Conservation (phyloP, 2,329 filamentous ascomycete genomes). For the Raffaelea deltoideospora region DNA sequence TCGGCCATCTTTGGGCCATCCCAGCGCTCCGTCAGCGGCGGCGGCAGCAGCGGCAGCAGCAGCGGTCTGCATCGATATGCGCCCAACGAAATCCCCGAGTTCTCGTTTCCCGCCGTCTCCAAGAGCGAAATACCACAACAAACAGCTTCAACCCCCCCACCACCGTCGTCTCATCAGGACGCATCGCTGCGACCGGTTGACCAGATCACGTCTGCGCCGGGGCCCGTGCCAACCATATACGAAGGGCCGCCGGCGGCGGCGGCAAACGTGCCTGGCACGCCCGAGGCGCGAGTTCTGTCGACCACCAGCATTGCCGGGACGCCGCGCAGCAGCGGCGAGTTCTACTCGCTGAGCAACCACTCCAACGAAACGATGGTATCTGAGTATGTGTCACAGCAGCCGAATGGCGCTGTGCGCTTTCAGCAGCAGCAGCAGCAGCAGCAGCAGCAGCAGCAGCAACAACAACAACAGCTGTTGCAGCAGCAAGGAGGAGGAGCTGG, state of each 20-base stretch:
- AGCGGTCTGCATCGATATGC: no score
- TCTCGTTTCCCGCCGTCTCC: constrained; percentile 40
- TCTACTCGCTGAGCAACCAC: constrained; percentile 89
- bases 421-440: constrained; percentile 18
- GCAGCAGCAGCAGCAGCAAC: constrained; percentile 22
- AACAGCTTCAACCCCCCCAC: no score
- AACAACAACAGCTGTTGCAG: not conserved
- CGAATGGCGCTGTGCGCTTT: not conserved
- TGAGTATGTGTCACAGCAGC: constrained; percentile 54
- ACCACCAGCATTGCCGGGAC: constrained; percentile 65
- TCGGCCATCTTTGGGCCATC: no score
- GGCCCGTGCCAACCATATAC: constrained; percentile 29
- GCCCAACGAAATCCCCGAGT: constrained; percentile 36
- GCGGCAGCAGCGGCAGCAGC: not conserved
- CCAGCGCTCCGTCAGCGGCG: constrained; percentile 17
- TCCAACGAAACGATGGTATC: constrained; percentile 87
- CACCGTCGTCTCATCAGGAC: no score
- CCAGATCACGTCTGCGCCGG: no score
- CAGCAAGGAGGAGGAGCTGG: no score
- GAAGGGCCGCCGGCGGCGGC: constrained; percentile 27
- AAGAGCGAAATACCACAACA: no score
- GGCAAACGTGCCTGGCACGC: constrained; percentile 19
- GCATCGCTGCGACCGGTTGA: no score
- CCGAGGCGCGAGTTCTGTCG: constrained; percentile 56
- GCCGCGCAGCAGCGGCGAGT: constrained; percentile 81